Evolutionary conservation across 257 asterid species (phyloP).

Genomic region (Solanum piurae): DNA sequence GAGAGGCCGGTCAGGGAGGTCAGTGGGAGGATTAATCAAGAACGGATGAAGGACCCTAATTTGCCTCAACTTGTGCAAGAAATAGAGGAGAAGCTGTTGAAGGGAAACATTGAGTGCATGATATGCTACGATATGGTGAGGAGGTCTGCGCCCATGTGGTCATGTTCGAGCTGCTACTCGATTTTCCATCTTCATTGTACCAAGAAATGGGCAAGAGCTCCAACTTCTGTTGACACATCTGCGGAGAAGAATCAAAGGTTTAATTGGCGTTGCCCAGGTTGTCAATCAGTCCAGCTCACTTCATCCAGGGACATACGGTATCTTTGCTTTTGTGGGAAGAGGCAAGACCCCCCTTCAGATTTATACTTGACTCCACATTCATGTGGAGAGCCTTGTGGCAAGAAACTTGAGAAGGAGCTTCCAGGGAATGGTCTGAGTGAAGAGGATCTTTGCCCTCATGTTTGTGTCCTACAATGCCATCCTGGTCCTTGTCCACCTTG

Average conservation of each 20-base stretch:
- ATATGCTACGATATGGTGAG: conserved; percentile 96
- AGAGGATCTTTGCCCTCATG: conserved; percentile 89
- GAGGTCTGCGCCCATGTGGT: conserved; percentile 86
- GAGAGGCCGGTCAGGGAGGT: conserved; percentile 30
- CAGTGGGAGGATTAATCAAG: conserved; percentile 20
- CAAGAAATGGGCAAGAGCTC: conserved; percentile 98
- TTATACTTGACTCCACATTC: conserved; percentile 95
- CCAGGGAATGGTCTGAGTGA: conserved; percentile 42
- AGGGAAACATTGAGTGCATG: conserved; percentile 93
- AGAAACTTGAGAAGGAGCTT: conserved; percentile 63
- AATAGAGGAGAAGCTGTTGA: conserved; percentile 79
- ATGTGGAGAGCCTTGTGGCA: conserved; percentile 97
- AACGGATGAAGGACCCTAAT: conserved; percentile 26
- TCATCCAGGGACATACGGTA: conserved; percentile 77
- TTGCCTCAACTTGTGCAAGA: conserved; percentile 92
- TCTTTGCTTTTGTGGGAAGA: conserved; percentile 80
- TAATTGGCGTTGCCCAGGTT: conserved; percentile 99
- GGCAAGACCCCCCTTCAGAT: conserved; percentile 87
- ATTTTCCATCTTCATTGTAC: conserved; percentile 81
- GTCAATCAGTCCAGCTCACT: conserved; percentile 85
- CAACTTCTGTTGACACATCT: conserved; percentile 72
- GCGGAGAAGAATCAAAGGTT: conserved; percentile 78
- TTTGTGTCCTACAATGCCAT: conserved; percentile 93
- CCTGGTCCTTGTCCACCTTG: conserved; percentile 99
- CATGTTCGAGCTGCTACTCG: conserved; percentile 88